Conservation (phyloP, 331 rosid species). For the Rhamnella rubrinervis region DNA sequence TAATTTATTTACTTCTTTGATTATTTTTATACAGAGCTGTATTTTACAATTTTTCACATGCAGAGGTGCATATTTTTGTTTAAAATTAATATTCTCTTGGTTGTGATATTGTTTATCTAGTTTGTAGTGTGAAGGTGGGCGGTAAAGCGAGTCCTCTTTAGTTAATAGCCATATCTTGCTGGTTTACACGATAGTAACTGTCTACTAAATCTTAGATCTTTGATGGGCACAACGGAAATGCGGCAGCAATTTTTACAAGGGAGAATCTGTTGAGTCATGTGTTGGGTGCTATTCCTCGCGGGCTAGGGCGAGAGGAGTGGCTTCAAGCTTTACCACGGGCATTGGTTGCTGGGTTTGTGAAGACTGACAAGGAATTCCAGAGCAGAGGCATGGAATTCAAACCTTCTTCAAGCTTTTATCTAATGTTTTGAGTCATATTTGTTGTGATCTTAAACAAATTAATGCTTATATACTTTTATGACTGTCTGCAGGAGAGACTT, state of each 20-base stretch:
- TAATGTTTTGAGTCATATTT: neutral
- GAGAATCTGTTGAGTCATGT: constrained; percentile 86
- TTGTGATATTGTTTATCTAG: constrained; percentile 10
- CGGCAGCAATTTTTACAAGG: constrained; percentile 80
- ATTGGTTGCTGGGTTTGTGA: constrained; percentile 91
- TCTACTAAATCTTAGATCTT: constrained; percentile 56
- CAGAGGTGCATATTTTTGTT: no score
- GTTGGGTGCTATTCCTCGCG: constrained; percentile 75
- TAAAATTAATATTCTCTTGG: no score
- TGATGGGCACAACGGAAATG: constrained; percentile 98
- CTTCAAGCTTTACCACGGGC: constrained; percentile 94
- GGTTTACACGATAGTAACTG: constrained; percentile 13
- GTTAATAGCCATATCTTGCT: constrained; percentile 8
- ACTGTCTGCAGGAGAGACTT: constrained; percentile 76
- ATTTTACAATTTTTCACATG: no score
- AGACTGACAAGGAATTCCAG: constrained; percentile 94
- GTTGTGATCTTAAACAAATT: neutral
- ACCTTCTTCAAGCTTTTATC: neutral
- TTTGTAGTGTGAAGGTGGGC: constrained; percentile 13
- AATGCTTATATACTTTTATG: constrained; percentile 12
- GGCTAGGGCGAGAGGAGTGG: constrained; percentile 93
- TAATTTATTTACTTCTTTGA: no score
- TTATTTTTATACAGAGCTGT: no score
- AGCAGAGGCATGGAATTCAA: constrained; percentile 56
- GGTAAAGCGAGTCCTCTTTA: constrained; percentile 19